phyloP scores from a whole-genome alignment of 257 asterid genomes.

The Penstemon newberryi region DNA sequence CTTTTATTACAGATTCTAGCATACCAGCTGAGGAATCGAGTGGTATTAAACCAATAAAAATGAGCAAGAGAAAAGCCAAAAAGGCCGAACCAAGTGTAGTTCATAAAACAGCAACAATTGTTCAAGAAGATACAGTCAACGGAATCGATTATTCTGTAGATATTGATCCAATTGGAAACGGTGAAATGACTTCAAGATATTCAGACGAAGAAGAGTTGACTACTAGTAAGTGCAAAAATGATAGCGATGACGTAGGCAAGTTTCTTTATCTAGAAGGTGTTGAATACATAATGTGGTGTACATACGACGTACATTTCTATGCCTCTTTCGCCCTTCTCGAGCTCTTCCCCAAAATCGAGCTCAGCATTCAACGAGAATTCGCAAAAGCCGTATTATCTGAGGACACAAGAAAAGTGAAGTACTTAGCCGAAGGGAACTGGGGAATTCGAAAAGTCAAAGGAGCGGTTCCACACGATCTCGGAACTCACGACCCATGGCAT shows the following conservation, averaged over 20 bases:
- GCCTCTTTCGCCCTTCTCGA: conserved; percentile 98
- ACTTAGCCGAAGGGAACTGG: conserved; percentile 79
- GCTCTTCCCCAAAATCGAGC: conserved; percentile 91
- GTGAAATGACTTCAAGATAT: conserved; percentile 19
- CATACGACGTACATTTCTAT: conserved; percentile 95
- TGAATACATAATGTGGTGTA: conserved; percentile 99
- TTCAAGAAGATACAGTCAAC: conserved; percentile 32
- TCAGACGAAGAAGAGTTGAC: conserved; percentile 38
- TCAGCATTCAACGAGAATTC: conserved; percentile 90
- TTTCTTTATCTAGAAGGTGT: conserved; percentile 94
- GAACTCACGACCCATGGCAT: conserved; percentile 98
- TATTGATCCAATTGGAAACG: conserved; percentile 28
- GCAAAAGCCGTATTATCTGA: conserved; percentile 85
- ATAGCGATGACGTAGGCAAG: conserved; percentile 75
- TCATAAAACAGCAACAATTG: conserved; percentile 28
- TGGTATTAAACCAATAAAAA: conserved; percentile 34
- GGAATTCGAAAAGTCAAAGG: conserved; percentile 95
- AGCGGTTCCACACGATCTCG: conserved; percentile 96
- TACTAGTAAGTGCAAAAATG: conserved; percentile 31
- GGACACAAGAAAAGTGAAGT: conserved; percentile 79
- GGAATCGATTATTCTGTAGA: conserved; percentile 28
- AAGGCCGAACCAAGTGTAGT: conserved; percentile 39
- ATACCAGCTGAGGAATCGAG: conserved; percentile 50
- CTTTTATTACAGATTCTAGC: conserved; percentile 56
- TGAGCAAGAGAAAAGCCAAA: conserved; percentile 37